These are phyloP conservation scores for Russula virescens DNA, from an alignment of 768 basidiomycete species.

Conservation along the genomic window DNA sequence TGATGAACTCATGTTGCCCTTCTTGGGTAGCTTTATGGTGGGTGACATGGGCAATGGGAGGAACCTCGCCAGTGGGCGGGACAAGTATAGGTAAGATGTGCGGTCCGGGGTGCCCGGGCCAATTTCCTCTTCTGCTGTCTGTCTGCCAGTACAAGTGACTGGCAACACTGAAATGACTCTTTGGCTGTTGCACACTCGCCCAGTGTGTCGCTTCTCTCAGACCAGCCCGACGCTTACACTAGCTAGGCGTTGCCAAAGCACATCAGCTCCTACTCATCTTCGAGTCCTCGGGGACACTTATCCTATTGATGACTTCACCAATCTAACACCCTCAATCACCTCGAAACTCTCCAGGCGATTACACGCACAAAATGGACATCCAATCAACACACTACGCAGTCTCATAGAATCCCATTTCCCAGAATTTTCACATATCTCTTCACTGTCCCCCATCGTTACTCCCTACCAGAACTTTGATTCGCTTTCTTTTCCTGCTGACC, in stretches of 20 bases:
- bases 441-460: conserved; percentile 84
- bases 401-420: conserved; percentile 84
- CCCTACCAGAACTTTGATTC: conserved; percentile 94
- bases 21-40: conserved; percentile 21
- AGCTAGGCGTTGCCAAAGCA: background rate
- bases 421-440: conserved; percentile 63
- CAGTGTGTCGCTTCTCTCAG: background rate
- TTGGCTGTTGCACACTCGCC: background rate
- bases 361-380: conserved; percentile 73
- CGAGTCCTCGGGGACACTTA: conserved; percentile 62
- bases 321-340: conserved; percentile 80
- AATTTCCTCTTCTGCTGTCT: too few relatives aligned
- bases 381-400: conserved; percentile 76
- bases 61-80: too few relatives aligned
- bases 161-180: background rate
- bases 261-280: conserved; percentile 27
- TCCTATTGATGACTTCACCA: conserved; percentile 72
- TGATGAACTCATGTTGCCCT: conserved; percentile 9
- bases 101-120: background rate
- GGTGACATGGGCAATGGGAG: conserved; percentile 7
- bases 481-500: conserved; percentile 87
- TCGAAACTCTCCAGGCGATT: conserved; percentile 72
- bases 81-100: too few relatives aligned
- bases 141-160: background rate
- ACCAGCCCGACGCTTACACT: background rate